Evolutionary conservation across 345 rosid genomes (phyloP), one percentile per base, ranked within the genome.

Genomic region (Aurinia saxatilis): DNA sequence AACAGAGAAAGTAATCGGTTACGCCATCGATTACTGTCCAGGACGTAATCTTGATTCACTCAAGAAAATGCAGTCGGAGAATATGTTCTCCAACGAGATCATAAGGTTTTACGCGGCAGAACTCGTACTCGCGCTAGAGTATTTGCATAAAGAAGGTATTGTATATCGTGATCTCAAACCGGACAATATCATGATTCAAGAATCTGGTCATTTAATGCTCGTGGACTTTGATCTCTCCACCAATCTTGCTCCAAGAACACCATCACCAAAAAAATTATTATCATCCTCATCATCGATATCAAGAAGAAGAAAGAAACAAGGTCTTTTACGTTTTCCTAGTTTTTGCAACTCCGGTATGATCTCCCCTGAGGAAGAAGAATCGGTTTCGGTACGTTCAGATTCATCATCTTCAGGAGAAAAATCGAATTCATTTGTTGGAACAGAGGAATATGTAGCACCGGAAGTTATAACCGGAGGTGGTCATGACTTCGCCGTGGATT

Each of bases 21-120:
- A 84, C 49, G 96, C 98, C 0, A 92, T 92, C 5, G 95, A 92
- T 80, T 92, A 86, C 50, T 92, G 98, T 56, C 81, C 98, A 0
- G 98, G 96, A 0, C 81, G 75, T 10, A 78, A 86, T 66, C 84
- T 92, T 59, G 51, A 75, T 71, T 75, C 52, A 34, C 65, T 85
- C 27, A 67, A 95, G 52, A 77, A 66, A 38, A 77, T 74, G 52
- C 96, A 92, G 74, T 82, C 81, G 0, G 98, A 92, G 75, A 66
- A 67, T 51, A 86, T 84, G 93, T 89, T 92, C 71, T 82, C 96
- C 52, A 81, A 80, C 19, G 84, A 78, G 14, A 50, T 71, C 16
- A 84, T 86, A 66, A 84, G 98, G 67, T 92, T 92, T 73, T 92
- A 84, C 42, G 98, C 92, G 2, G 98, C 98, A 5, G 96, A 92